Percentiles rank a stretch among this genome's conserved stretches.
Conservation (phyloP, 2,329 filamentous ascomycete species). For the Sarocladium strictum region DNA sequence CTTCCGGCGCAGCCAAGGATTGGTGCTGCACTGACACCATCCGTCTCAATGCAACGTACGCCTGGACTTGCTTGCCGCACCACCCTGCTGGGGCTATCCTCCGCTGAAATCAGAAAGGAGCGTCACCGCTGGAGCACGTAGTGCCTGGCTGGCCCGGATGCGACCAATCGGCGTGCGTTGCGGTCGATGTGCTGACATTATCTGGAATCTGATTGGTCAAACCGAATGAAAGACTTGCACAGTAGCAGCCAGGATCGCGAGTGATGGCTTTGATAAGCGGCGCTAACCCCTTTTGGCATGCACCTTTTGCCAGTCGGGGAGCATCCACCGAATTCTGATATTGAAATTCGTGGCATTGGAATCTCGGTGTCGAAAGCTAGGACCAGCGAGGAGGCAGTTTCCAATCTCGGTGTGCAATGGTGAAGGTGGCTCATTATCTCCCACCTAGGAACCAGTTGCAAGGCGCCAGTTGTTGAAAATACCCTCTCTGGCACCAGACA, state of each 20-base stretch:
- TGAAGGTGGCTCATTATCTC: background rate
- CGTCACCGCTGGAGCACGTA: background rate
- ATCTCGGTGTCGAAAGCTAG: background rate
- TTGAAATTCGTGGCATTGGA: background rate
- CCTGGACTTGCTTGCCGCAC: background rate
- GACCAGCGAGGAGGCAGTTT: background rate
- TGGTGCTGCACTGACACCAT: background rate
- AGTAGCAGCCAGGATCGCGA: background rate
- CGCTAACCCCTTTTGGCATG: background rate
- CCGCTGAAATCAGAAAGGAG: background rate
- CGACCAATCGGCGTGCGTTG: constrained; percentile 6
- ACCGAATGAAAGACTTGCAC: background rate
- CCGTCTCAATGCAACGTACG: constrained; percentile 1
- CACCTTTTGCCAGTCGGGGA: background rate
- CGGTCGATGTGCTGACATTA: constrained; percentile 7
- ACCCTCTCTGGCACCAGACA: too few species aligned
- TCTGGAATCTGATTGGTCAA: background rate
- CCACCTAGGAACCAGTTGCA: too few species aligned
- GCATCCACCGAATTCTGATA: background rate
- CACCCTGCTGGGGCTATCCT: constrained; percentile 3
- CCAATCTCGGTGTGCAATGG: background rate
- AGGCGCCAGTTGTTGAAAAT: too few species aligned
- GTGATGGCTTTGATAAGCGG: background rate
- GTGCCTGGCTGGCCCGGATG: constrained; percentile 3
- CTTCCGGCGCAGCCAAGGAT: background rate